A percentile compares a stretch with the other conserved stretches of the same genome.
Evolutionary conservation across 2,329 filamentous ascomycete genomes (phyloP).

Genomic region (Leptographium lundbergii): DNA sequence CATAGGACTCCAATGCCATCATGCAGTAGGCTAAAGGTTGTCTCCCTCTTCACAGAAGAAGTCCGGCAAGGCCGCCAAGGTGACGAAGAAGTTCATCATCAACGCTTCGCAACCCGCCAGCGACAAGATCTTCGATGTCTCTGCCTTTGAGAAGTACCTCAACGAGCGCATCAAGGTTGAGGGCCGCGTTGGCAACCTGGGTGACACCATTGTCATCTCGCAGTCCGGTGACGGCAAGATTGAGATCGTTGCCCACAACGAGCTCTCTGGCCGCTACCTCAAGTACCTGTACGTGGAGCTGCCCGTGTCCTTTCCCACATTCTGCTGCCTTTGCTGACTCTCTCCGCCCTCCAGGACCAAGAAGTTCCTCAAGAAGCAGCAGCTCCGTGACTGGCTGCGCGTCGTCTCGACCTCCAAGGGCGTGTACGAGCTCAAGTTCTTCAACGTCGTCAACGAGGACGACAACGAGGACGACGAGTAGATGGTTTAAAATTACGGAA

Average conservation of each 20-base stretch:
- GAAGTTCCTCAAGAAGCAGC: conserved; percentile 99
- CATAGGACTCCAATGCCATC: conserved; percentile 27
- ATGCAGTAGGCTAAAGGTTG: conserved; percentile 95
- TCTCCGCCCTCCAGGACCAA: conserved; percentile 57
- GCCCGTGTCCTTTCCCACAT: background rate
- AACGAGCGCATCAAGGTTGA: conserved; percentile 99
- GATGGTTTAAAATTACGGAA: background rate
- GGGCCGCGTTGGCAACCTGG: conserved; percentile 94
- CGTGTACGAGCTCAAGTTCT: conserved; percentile 99
- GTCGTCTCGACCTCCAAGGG: conserved; percentile 96
- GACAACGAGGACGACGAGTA: conserved; percentile 98
- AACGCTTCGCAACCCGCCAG: conserved; percentile 95
- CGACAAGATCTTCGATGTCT: conserved; percentile 99
- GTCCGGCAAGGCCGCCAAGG: conserved; percentile 54
- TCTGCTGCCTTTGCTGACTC: conserved; percentile 13
- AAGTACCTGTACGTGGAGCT: conserved; percentile 78
- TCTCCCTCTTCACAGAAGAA: conserved; percentile 47
- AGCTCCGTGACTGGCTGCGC: conserved; percentile 99
- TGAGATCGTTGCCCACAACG: conserved; percentile 93
- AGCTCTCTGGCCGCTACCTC: conserved; percentile 96
- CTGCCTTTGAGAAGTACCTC: conserved; percentile 99
- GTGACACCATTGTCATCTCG: conserved; percentile 80
- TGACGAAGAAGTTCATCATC: conserved; percentile 97
- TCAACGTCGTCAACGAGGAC: conserved; percentile 99
- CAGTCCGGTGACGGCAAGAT: conserved; percentile 94